Evolutionary conservation across 805 yeast genomes (phyloP).

Genomic region (Starmerella stellata): DNA sequence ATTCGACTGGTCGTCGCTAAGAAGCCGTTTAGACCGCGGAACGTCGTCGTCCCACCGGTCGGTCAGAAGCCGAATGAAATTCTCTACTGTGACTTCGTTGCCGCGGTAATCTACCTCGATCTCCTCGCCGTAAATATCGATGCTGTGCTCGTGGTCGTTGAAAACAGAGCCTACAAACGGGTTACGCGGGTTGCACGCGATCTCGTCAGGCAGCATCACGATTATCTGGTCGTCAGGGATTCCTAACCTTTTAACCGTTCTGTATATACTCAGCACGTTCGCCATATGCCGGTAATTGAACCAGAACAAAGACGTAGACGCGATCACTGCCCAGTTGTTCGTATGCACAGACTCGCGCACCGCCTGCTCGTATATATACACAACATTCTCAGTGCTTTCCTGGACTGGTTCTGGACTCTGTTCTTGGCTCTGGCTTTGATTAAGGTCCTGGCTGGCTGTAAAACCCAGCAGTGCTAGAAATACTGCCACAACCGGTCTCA

Average conservation of each 20-base stretch:
- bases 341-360: constrained; percentile 28
- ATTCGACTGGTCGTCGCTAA: constrained; percentile 87
- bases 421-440: too few relatives aligned
- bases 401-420: too few relatives aligned
- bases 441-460: too few relatives aligned
- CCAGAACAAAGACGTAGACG: constrained; percentile 94
- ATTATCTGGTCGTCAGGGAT: constrained; percentile 96
- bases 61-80: constrained; percentile 76
- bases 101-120: constrained; percentile 96
- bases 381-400: too few relatives aligned
- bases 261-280: constrained; percentile 77
- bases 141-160: constrained; percentile 78
- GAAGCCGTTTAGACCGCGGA: constrained; percentile 74
- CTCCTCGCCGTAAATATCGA: constrained; percentile 84
- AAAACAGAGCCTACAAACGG: constrained; percentile 91
- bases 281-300: constrained; percentile 97
- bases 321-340: constrained; percentile 70
- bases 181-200: constrained; percentile 91
- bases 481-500: too few relatives aligned
- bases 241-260: constrained; percentile 89
- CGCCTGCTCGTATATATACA: not conserved
- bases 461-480: too few relatives aligned
- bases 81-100: constrained; percentile 94
- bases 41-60: constrained; percentile 93
- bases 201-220: constrained; percentile 88